A percentile compares a stretch with the other conserved stretches of the same genome.
These are phyloP conservation scores for Trypanosoma theileri DNA, from an alignment of 208 protist genomes.

Conservation along the genomic window DNA sequence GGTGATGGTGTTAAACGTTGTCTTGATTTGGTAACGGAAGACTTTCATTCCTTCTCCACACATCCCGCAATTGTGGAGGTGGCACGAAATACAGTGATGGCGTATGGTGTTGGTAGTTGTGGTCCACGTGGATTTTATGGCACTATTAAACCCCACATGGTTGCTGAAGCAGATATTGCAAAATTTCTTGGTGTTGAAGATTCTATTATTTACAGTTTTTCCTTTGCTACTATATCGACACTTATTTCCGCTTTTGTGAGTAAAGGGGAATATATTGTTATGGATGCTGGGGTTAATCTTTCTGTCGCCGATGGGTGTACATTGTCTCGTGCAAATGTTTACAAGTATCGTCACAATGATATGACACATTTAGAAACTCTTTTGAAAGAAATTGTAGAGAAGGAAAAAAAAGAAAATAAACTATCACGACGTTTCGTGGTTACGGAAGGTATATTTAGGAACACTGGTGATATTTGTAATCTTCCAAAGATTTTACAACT, in stretches of 20 bases:
- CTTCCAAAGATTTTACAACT: slow-evolving; percentile 91
- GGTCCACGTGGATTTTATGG: slow-evolving; percentile 98
- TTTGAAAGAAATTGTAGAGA: slow-evolving; percentile 70
- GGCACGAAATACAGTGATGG: slow-evolving; percentile 82
- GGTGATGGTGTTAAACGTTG: slow-evolving; percentile 43
- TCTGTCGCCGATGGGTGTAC: slow-evolving; percentile 85
- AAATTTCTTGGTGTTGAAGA: slow-evolving; percentile 89
- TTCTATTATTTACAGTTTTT: slow-evolving; percentile 95
- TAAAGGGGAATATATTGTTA: slow-evolving; percentile 92
- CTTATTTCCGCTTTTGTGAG: slow-evolving; percentile 94
- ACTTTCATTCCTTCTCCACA: slow-evolving; percentile 94
- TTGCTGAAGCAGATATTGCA: slow-evolving; percentile 90
- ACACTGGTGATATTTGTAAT: slow-evolving; percentile 85
- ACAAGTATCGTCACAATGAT: slow-evolving; percentile 95
- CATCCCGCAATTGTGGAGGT: slow-evolving; percentile 74
- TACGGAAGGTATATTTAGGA: slow-evolving; percentile 94
- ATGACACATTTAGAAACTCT: slow-evolving; percentile 89
- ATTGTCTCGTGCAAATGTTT: slow-evolving; percentile 86
- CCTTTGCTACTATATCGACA: slow-evolving; percentile 94
- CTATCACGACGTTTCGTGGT: slow-evolving; percentile 93
- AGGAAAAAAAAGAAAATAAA: slow-evolving; percentile 57
- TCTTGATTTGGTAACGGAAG: slow-evolving; percentile 91
- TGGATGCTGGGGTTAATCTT: slow-evolving; percentile 85
- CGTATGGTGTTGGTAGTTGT: slow-evolving; percentile 97
- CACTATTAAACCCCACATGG: slow-evolving; percentile 95